Percentiles rank a stretch among this genome's conserved stretches.
Conservation (phyloP, 345 rosid genomes). For the Eutrema japonicum region DNA sequence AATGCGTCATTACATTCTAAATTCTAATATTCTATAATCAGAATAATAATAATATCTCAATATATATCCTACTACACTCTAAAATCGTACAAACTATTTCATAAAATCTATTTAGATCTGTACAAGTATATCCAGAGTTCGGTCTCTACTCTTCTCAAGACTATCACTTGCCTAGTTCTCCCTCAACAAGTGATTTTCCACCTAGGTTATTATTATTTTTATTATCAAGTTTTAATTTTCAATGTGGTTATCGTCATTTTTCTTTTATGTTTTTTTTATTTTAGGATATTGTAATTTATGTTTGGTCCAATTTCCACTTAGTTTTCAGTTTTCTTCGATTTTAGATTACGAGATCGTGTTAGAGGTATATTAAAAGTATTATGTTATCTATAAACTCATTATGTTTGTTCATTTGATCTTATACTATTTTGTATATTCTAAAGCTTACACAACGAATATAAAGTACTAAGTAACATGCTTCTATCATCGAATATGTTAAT, state of each 20-base stretch:
- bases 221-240: too few relatives aligned
- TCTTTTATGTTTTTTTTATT: too few relatives aligned
- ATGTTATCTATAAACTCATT: background rate
- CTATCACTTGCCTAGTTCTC: background rate
- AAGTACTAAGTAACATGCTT: background rate
- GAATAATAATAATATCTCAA: too few relatives aligned
- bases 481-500: background rate
- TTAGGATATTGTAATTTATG: too few relatives aligned
- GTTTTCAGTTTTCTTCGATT: too few relatives aligned
- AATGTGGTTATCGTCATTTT: too few relatives aligned
- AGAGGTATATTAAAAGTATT: too few relatives aligned
- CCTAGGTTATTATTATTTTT: background rate
- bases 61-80: too few relatives aligned
- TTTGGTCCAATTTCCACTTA: too few relatives aligned
- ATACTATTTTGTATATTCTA: conserved; percentile 10
- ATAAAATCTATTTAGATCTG: background rate
- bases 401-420: background rate
- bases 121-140: background rate
- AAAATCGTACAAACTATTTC: too few relatives aligned
- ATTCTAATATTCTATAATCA: background rate
- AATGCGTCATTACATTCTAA: too few relatives aligned
- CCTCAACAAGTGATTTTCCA: background rate
- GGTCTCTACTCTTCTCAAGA: background rate
- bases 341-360: too few relatives aligned
- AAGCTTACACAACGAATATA: background rate